Evolutionary conservation across 2,329 filamentous ascomycete genomes (phyloP).

Genomic region (Amesomyces nigricolor): DNA sequence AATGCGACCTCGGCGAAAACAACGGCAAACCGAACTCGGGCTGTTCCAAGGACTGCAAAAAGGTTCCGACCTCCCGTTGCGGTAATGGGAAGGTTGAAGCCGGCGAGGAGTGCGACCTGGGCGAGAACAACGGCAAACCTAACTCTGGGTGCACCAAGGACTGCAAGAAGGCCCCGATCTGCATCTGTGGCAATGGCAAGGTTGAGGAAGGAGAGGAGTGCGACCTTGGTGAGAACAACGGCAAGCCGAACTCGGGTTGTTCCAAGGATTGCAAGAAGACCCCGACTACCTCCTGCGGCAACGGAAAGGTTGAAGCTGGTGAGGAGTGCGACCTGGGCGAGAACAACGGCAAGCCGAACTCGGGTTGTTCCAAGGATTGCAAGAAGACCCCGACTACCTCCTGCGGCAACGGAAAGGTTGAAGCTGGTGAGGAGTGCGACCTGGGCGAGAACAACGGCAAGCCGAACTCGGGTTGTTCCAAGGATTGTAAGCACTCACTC

Average conservation of each 20-base stretch:
- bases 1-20: no score
- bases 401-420: conserved; percentile 5
- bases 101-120: neutral
- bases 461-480: conserved; percentile 4
- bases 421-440: conserved; percentile 12
- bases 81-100: neutral
- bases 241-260: conserved; percentile 9
- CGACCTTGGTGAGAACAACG: conserved; percentile 8
- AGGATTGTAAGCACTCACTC: neutral
- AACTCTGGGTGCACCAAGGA: conserved; percentile 1
- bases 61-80: neutral
- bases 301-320: neutral
- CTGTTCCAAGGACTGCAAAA: neutral
- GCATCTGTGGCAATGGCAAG: conserved; percentile 5
- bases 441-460: conserved; percentile 8
- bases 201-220: conserved; percentile 7
- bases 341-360: conserved; percentile 7
- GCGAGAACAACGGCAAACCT: neutral
- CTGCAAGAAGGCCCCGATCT: conserved; percentile 8
- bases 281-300: conserved; percentile 1
- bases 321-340: conserved; percentile 11
- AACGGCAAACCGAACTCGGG: no score
- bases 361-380: conserved; percentile 6
- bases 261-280: conserved; percentile 5
- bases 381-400: neutral